Evolutionary conservation across 2,329 filamentous ascomycete genomes (phyloP).

Genomic region (Clarireedia monteithiana): DNA sequence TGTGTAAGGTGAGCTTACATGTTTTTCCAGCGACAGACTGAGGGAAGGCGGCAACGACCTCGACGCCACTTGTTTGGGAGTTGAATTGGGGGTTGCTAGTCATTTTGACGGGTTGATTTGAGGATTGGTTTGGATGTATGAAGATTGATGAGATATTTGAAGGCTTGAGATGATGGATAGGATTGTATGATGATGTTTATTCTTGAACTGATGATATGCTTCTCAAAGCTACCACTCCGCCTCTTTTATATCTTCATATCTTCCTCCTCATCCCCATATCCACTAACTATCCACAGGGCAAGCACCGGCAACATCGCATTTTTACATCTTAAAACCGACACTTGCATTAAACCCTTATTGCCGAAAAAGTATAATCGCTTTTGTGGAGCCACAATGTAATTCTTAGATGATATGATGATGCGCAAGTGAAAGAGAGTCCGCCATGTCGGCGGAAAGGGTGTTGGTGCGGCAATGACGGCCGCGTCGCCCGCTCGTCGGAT

Average conservation of each 20-base stretch:
- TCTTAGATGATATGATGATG: too few species aligned
- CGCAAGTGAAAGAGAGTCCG: too few species aligned
- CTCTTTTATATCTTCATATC: neutral
- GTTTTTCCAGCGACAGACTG: slow-evolving; percentile 10
- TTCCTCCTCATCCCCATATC: neutral
- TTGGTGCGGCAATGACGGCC: too few species aligned
- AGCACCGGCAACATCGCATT: neutral
- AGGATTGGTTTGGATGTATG: neutral
- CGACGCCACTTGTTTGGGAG: slow-evolving; percentile 7
- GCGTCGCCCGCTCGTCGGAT: neutral
- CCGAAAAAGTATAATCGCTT: too few species aligned
- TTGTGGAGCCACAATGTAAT: too few species aligned
- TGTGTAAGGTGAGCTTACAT: neutral
- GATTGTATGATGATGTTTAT: neutral
- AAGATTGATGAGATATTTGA: neutral
- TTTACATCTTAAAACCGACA: neutral
- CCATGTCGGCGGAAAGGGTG: too few species aligned
- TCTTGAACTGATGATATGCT: neutral
- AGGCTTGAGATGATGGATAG: neutral
- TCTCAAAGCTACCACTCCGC: too few species aligned
- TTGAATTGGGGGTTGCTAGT: neutral
- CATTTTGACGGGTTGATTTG: neutral
- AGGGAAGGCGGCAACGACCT: slow-evolving; percentile 13
- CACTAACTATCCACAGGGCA: neutral
- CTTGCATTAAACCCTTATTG: neutral